Base-by-base conservation (phyloP, 768 basidiomycete species). In the Nidula microcarpa region DNA sequence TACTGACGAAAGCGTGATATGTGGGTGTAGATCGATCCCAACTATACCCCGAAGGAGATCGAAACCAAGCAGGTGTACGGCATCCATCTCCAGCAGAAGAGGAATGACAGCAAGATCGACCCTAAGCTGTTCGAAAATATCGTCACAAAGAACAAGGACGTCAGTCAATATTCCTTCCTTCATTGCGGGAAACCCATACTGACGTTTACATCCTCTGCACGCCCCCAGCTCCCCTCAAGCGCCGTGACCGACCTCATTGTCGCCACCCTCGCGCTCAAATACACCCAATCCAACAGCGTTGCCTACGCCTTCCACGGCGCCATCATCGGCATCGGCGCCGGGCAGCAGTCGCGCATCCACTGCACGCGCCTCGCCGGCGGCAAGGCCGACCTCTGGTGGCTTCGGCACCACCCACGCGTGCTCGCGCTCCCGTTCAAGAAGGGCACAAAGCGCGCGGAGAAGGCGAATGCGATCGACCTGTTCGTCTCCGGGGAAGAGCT, bases 351-450 rank as follows among this genome's bases (percentile, higher is more conserved):
- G 4, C 91, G 97, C 39, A 99, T 99, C 65, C 97, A 99, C 76
- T 99, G 97, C 74, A 99, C 97, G 13, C 91, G 97, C 33, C 86
- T 99, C 44, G 97, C 97, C 2, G 97, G 97, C 3, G 84, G 87
- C 49, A 98, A 99, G 73, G 94, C 96, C n/a, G 97, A 99, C 73
- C 80, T 94, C 58, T 99, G 97, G 97, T 98, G 97, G 96, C 80
- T 98, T 52, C 87, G 97, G 10, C 94, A 98, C 75, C 94, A 98
- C 73, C 88, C 95, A 1, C 87, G 90, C 45, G 96, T 97, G 43
- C 87, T 98, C 56, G 77, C 80, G 3, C 83, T 99, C 18, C 91
- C 96, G 1, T 99, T 98, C 83, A 98, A 96, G 68, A 94, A 94
- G 65, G 95, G 95, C 43, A 87, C 92, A 60, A 98, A 98, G 79